Evolutionary conservation across 2,329 filamentous ascomycete genomes (phyloP).

Genomic region (Helicocarpus griseus): DNA sequence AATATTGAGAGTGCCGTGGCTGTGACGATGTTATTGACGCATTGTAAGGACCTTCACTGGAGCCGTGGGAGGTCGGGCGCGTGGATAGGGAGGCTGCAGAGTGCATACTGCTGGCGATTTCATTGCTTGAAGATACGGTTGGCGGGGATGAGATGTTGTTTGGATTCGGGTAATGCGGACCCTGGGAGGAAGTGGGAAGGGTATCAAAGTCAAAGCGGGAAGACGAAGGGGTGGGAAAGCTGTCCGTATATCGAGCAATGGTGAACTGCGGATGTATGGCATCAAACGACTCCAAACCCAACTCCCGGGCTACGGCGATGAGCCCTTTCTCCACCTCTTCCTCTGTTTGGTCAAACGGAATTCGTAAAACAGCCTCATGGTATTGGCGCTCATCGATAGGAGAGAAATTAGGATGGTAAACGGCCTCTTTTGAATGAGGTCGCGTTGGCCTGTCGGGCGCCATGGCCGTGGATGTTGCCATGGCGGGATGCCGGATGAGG

Average conservation of each 20-base stretch:
- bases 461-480: neutral
- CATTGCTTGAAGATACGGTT: constrained; percentile 8
- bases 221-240: constrained; percentile 16
- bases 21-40: neutral
- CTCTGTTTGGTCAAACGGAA: constrained; percentile 20
- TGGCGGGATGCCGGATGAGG: neutral
- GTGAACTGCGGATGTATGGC: constrained; percentile 13
- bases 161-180: constrained; percentile 19
- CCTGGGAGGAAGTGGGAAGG: constrained; percentile 16
- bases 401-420: neutral
- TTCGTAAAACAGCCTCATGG: constrained; percentile 6
- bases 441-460: neutral
- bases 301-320: constrained; percentile 26
- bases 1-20: neutral
- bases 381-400: constrained; percentile 6
- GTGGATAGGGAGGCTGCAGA: constrained; percentile 31
- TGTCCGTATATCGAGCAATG: constrained; percentile 25
- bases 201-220: constrained; percentile 14
- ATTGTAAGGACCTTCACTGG: constrained; percentile 17
- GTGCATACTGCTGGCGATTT: constrained; percentile 23
- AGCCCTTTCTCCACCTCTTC: constrained; percentile 28
- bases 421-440: neutral
- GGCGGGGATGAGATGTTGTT: constrained; percentile 21
- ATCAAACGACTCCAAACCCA: constrained; percentile 28
- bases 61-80: constrained; percentile 30